Base-by-base conservation (phyloP, 495 filamentous ascomycete genomes). In the Ascobolus immersus region DNA sequence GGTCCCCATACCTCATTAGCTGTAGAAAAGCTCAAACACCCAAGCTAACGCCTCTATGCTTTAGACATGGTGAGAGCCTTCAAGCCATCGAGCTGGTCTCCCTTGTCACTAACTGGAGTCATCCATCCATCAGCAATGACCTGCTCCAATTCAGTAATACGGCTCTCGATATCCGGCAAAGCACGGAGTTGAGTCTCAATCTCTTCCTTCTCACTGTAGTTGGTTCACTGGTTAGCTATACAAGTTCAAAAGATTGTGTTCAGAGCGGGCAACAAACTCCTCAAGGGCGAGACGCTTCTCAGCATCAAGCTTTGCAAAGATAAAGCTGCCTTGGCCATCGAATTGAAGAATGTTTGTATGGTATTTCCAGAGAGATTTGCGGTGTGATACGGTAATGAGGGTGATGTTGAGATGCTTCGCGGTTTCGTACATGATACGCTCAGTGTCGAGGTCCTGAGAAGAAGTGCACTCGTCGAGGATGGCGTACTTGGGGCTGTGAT, bases 391-490 rank as follows among this genome's bases (percentile, higher is more conserved):
- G 0, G 86, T 96, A 77, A 96, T 93, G 26, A 96, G 57, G 2
- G 86, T 94, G 43, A 89, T 84, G 4, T 78, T 80, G 15, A 90
- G 55, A 22, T 61, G 57, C 62, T 96, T 96, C 30, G 89, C 86
- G 13, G 73, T 84, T 36, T 92, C 82, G 53, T 96, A 96, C 80
- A 96, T 92, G 46, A 77, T 62, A 45, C 77, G 76, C 49, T 96
- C 86, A 25, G 82, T 81, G 29, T 92, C 82, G 6, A 92, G 61
- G 5, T 90, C 92, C 15, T 94, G 80, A 33, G 68, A 76, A 31
- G 73, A 80, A 2, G 86, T 96, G 56, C 86, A 96, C 55, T 96
- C 86, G 51, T 96, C 86, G 14, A 96, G 59, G 44, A 96, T 96
- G 11, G 86, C 86, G 51, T 77, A 79, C 41, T 77, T 74, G 2